Evolutionary conservation across 805 yeast species (phyloP).

Genomic region (Yarrowia sp.): DNA sequence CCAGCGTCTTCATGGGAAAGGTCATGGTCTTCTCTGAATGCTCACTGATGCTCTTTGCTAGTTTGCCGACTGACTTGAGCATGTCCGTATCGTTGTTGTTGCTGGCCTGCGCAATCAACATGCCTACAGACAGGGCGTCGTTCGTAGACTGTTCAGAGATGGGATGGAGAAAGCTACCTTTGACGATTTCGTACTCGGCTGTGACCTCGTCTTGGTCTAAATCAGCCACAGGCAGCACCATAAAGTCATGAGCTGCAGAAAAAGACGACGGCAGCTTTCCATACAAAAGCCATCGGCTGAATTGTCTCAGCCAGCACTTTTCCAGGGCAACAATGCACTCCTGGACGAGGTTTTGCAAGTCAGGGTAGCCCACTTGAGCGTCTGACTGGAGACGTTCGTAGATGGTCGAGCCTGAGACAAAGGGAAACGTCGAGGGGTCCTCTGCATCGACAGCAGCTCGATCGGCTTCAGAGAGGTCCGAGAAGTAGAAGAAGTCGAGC

Average conservation of each 20-base stretch:
- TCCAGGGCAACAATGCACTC: slow-evolving; percentile 30
- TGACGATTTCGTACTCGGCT: slow-evolving; percentile 18
- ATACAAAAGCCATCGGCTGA: slow-evolving; percentile 32
- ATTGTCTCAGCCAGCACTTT: slow-evolving; percentile 30
- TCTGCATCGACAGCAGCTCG: background rate
- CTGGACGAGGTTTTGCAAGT: slow-evolving; percentile 12
- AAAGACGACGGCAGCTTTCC: slow-evolving; percentile 29
- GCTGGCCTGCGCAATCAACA: slow-evolving; percentile 14
- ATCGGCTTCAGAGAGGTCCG: background rate
- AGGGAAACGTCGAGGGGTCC: slow-evolving; percentile 4
- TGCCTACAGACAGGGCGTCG: slow-evolving; percentile 2
- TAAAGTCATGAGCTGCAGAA: slow-evolving; percentile 28
- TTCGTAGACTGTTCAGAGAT: slow-evolving; percentile 25
- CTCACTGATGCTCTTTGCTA: background rate
- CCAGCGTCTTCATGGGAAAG: background rate
- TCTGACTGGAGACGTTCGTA: background rate
- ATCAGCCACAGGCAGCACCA: slow-evolving; percentile 27
- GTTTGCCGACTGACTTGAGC: background rate
- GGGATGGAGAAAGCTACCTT: slow-evolving; percentile 22
- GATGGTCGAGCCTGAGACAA: slow-evolving; percentile 7
- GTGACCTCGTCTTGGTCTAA: background rate
- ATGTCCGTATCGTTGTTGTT: background rate
- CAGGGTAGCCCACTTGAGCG: slow-evolving; percentile 13
- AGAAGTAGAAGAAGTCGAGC: slow-evolving; percentile 3
- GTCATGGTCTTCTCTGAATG: background rate